Percentiles rank a stretch among this genome's conserved stretches.
These are phyloP conservation scores for Allium cepa DNA, from an alignment of 106 monocot genomes.

Conservation along the genomic window DNA sequence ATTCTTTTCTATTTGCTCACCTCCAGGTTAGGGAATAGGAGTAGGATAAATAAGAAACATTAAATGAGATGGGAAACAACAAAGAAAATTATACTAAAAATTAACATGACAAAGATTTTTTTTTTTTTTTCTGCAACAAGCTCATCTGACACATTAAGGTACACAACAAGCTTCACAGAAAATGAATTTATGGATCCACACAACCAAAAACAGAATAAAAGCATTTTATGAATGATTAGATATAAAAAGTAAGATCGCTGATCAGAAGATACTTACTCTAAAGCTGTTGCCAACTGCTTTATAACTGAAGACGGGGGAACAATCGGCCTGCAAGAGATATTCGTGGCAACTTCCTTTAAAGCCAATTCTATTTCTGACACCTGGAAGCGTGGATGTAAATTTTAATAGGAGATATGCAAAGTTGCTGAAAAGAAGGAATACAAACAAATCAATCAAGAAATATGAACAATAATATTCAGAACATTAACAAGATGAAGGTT, in stretches of 20 bases:
- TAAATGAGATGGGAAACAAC: too few relatives aligned
- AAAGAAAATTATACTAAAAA: too few relatives aligned
- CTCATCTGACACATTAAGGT: too few relatives aligned
- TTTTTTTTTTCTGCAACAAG: background rate
- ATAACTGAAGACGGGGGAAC: conserved; percentile 40
- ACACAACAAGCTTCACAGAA: background rate
- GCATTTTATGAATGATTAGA: too few relatives aligned
- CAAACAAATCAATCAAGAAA: background rate
- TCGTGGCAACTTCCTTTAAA: conserved; percentile 11
- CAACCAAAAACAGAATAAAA: background rate
- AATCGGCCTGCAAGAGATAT: conserved; percentile 10
- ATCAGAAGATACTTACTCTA: conserved; percentile 41
- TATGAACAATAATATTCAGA: background rate
- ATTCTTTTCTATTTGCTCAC: too few relatives aligned
- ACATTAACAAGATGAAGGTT: background rate
- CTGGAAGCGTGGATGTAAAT: conserved; percentile 16
- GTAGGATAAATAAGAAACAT: too few relatives aligned
- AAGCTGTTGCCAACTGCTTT: conserved; percentile 44
- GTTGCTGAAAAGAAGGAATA: background rate
- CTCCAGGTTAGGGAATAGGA: too few relatives aligned
- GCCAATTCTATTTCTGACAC: conserved; percentile 10
- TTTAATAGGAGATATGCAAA: too few relatives aligned
- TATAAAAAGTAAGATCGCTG: background rate
- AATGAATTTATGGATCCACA: background rate
- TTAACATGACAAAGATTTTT: too few relatives aligned